phyloP scores from a whole-genome alignment of 768 basidiomycete genomes.

The Lactarius vividus region DNA sequence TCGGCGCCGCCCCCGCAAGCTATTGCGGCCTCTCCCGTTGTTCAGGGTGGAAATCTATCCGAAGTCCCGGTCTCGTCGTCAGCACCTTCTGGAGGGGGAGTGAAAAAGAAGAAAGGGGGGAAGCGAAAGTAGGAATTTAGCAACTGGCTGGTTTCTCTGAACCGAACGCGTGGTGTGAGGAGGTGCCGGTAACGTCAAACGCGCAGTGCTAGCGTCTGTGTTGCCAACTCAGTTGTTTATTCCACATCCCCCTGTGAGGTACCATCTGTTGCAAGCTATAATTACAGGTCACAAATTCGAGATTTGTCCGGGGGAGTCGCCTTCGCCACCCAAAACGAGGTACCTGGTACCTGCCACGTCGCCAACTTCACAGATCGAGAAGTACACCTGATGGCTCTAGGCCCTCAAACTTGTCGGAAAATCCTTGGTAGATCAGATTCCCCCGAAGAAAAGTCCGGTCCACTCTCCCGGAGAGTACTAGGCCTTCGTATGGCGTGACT shows the following conservation, averaged over 20 bases:
- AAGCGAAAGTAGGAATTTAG: constrained; percentile 46
- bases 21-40: constrained; percentile 10
- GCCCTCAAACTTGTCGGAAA: constrained; percentile 32
- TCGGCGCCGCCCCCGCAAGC: constrained; percentile 12
- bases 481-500: constrained; percentile 84
- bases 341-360: not conserved
- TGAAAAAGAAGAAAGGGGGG: constrained; percentile 82
- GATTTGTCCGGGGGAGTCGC: not conserved
- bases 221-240: not conserved
- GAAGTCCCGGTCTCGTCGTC: constrained; percentile 32
- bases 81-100: constrained; percentile 50
- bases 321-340: not conserved
- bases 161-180: not conserved
- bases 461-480: constrained; percentile 66
- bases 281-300: not conserved
- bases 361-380: constrained; percentile 2
- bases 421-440: constrained; percentile 54
- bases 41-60: constrained; percentile 10
- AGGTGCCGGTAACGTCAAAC: not conserved
- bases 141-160: not conserved
- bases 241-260: not conserved
- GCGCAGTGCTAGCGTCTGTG: constrained; percentile 3
- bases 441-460: constrained; percentile 81
- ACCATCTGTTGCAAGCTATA: not conserved
- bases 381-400: constrained; percentile 27